Base-by-base conservation (phyloP, 768 basidiomycete species). In the Porphyrellus cyaneotinctus region DNA sequence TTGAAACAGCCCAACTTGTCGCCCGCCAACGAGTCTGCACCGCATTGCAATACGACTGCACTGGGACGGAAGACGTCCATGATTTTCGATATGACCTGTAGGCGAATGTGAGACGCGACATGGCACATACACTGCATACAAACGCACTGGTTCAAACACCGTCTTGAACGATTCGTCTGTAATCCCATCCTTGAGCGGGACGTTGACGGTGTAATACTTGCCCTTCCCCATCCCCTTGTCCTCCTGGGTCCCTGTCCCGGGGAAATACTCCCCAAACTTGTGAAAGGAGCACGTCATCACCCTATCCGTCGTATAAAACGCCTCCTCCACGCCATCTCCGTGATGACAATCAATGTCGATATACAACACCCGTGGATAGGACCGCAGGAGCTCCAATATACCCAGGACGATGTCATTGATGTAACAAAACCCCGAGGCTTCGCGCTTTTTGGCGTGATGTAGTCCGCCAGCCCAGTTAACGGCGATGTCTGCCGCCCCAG, bases 271-370 rank as follows among this genome's bases (percentile, higher is more conserved):
- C 17, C 97, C 95, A 61, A 90, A 97, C 70, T 97, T 95, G 74
- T 98, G 97, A 67, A 99, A 95, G 43, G 88, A 91, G 63, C 86
- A 89, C 3, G 95, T 97, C 89, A 97, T 94, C 61, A 98, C 97
- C 46, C 97, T 79, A 68, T 98, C 91, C 4, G 92, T 95, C 32
- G 91, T 95, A 68, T 97, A 97, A 75, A 98, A 97, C 3, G 95
- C 97, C 66, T 98, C 97, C 63, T 99, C 97, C 31, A 98, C 97
- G 14, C 95, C 95, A 66, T 98, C 97, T 17, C 97, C 95, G 68
- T 99, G 97, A 67, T 98, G 97, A 46, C 93, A 93, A 70, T 98
- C 97, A 53, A 98, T 94, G 72, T 99, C 95, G 70, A 99, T 87
- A 67, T 99, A 98, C 28, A 99, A 74, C 15, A 99, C 95, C 48